Base-by-base conservation (phyloP, 108 stramenopile genomes). In the Nannochloropsis salina region DNA sequence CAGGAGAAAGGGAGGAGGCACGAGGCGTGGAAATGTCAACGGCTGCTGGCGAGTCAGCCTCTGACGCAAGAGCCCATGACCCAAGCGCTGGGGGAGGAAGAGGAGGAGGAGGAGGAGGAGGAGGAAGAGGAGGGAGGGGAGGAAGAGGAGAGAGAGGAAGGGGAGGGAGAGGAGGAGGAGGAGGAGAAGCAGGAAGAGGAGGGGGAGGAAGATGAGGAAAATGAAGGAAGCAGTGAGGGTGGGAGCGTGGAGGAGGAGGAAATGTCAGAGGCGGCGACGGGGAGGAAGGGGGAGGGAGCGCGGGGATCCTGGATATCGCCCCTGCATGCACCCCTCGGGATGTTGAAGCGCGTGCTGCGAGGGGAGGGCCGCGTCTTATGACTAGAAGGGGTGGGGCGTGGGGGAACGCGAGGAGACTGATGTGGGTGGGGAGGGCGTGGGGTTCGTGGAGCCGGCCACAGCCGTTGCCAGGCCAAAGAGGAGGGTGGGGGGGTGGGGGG, bases 331-430 rank as follows among this genome's bases (percentile, higher is more conserved):
- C 61, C 61, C 1, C n/a, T 74, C 61, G 61, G 61, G n/a, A 74
- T 74, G 61, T n/a, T 74, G 61, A 74, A n/a, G 61, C 61, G 61
- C 61, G 61, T 74, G 61, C 61, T 74, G 61, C 31, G 31, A 31
- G 31, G 31, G 31, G 31, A 31, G 31, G 31, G 31, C 31, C 31
- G 31, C 31, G 31, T 31, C 31, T 31, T 31, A 31, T 31, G 31
- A 31, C 31, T 31, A 1, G 31, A 31, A 31, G 31, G 31, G 31
- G 31, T 31, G 31, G 31, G 31, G 31, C 31, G 31, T 31, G 31
- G 31, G 31, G 31, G 31, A 31, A 31, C 31, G 31, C 31, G 31
- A 31, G 31, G 31, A 31, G 31, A 31, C 31, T 31, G 31, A 31
- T 31, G 31, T 31, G 31, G 31, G 31, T 31, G 31, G 31, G 31